These are phyloP conservation scores for Rubroshorea leprosula DNA, from an alignment of 345 rosid species.

Conservation along the genomic window DNA sequence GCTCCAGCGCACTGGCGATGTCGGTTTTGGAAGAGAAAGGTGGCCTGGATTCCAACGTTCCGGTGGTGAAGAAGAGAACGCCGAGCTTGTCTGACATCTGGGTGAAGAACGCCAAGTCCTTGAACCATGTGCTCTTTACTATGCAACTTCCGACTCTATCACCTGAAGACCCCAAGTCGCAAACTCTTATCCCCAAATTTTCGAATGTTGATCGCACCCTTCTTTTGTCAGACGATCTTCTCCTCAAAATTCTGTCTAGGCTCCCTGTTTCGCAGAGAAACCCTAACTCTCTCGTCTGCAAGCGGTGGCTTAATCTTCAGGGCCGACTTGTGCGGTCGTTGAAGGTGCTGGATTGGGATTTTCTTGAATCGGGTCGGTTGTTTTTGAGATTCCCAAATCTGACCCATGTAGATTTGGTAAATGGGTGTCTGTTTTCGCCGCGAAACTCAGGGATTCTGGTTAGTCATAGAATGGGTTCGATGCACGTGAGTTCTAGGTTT, in stretches of 20 bases:
- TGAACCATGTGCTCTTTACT: conserved; percentile 48
- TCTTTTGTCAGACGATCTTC: conserved; percentile 61
- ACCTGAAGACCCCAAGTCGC: conserved; percentile 32
- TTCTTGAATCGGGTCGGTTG: conserved; percentile 60
- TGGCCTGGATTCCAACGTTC: conserved; percentile 32
- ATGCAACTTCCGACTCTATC: conserved; percentile 52
- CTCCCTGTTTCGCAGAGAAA: conserved; percentile 50
- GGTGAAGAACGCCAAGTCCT: conserved; percentile 44
- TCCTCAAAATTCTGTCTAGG: conserved; percentile 54
- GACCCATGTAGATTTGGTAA: conserved; percentile 49
- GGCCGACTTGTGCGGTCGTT: conserved; percentile 66
- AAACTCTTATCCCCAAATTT: conserved; percentile 46
- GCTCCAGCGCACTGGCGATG: conserved; percentile 24
- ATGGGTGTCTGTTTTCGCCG: conserved; percentile 45
- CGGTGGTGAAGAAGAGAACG: conserved; percentile 39
- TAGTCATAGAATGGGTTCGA: conserved; percentile 36
- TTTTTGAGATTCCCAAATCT: conserved; percentile 66
- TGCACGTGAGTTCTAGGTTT: conserved; percentile 40
- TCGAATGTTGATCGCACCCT: conserved; percentile 55
- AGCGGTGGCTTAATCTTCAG: conserved; percentile 76
- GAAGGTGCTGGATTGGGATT: conserved; percentile 63
- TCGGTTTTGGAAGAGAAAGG: conserved; percentile 38
- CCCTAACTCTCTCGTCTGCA: conserved; percentile 66
- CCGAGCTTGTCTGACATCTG: conserved; percentile 60
- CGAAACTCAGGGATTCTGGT: conserved; percentile 53